Evolutionary conservation across 1,284 basidiomycete genomes (phyloP).

Genomic region (Ustilago cynodontis): DNA sequence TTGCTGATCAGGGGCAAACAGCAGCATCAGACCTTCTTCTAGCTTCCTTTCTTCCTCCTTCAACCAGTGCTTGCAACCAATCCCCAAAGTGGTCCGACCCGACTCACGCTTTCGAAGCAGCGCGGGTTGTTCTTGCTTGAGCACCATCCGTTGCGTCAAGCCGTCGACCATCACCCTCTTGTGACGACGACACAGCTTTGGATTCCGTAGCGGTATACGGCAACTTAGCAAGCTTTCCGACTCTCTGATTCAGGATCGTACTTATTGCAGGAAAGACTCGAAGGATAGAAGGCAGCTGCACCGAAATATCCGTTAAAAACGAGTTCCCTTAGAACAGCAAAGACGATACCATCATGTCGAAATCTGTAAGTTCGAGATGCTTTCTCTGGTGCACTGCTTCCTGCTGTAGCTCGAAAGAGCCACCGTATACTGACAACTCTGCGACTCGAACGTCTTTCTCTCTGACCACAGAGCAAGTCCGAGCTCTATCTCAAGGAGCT

Average conservation of each 20-base stretch:
- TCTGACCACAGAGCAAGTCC: conserved; percentile 48
- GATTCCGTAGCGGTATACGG: no score
- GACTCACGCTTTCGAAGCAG: no score
- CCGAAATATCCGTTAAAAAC: neutral
- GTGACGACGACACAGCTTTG: neutral
- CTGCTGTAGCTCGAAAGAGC: neutral
- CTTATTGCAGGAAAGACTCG: no score
- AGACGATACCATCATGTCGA: conserved; percentile 32
- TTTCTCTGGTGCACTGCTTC: neutral
- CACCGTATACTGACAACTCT: conserved; percentile 11
- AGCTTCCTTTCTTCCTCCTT: neutral
- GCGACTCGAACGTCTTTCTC: neutral
- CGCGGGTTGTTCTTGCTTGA: no score
- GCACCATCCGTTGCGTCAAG: neutral
- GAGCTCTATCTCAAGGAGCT: conserved; percentile 64
- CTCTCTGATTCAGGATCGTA: no score
- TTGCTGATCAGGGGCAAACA: no score
- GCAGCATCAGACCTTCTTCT: neutral
- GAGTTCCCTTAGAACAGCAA: neutral
- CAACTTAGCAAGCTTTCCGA: neutral
- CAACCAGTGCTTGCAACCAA: conserved; percentile 5
- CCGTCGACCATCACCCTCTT: neutral
- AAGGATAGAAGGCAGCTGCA: no score
- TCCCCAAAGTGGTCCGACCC: conserved; percentile 2
- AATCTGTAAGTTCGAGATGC: conserved; percentile 27